Evolutionary conservation across 2,329 filamentous ascomycete species (phyloP).

Genomic region (Pseudogymnoascus sp.): DNA sequence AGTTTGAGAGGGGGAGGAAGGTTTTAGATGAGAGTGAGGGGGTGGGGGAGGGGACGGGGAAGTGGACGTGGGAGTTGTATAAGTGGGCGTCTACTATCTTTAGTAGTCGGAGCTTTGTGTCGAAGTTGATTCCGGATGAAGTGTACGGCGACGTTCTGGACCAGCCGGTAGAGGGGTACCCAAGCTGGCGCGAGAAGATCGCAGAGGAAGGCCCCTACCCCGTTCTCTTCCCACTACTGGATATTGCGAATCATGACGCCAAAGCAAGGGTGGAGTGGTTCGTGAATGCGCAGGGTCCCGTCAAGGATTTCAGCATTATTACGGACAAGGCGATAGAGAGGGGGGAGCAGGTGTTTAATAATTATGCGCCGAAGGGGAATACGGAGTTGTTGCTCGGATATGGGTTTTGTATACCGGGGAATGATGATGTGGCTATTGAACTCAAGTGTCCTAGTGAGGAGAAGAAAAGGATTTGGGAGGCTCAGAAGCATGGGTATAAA

Average conservation of each 20-base stretch:
- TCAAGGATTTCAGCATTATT: constrained; percentile 38
- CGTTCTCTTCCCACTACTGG: constrained; percentile 60
- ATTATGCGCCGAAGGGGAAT: constrained; percentile 66
- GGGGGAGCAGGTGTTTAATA: constrained; percentile 53
- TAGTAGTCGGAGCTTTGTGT: constrained; percentile 57
- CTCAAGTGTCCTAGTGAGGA: neutral
- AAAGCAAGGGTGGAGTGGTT: constrained; percentile 50
- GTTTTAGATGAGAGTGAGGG: constrained; percentile 11
- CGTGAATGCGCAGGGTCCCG: constrained; percentile 32
- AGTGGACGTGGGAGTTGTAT: constrained; percentile 40
- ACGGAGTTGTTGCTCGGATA: constrained; percentile 58
- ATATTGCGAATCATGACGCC: constrained; percentile 62
- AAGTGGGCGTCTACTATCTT: constrained; percentile 60
- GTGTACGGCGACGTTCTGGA: constrained; percentile 16
- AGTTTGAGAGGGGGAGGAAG: constrained; percentile 21
- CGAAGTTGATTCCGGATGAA: constrained; percentile 42
- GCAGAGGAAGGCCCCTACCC: constrained; percentile 30
- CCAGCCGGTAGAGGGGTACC: neutral
- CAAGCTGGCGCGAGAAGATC: constrained; percentile 3
- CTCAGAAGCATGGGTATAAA: constrained; percentile 3
- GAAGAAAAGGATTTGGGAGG: neutral
- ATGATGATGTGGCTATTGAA: constrained; percentile 20
- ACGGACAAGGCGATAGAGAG: constrained; percentile 37
- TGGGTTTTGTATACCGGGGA: constrained; percentile 48
- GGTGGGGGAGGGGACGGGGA: neutral